A percentile compares a stretch with the other conserved stretches of the same genome.
phyloP scores from a whole-genome alignment of 2,329 filamentous ascomycete genomes.

The Aspergillus sp. region DNA sequence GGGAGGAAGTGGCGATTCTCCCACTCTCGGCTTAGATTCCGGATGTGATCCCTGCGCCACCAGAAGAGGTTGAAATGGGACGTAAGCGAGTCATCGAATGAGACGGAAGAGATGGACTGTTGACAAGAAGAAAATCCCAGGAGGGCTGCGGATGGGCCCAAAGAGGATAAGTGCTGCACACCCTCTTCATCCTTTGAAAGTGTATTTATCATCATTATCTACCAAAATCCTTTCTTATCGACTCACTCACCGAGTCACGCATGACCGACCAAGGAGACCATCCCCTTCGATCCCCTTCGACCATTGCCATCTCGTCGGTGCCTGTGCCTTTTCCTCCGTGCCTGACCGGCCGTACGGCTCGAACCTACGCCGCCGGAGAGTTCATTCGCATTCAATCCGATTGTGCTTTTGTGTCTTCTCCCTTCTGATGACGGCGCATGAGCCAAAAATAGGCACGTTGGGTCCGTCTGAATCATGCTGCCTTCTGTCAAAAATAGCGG shows the following conservation, averaged over 20 bases:
- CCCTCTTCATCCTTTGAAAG: neutral
- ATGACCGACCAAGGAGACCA: too few relatives aligned
- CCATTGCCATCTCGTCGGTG: constrained; percentile 1
- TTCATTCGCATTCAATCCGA: neutral
- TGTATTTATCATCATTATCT: too few relatives aligned
- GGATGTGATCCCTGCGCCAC: neutral
- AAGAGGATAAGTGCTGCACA: neutral
- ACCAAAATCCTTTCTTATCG: too few relatives aligned
- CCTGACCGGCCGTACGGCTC: constrained; percentile 6
- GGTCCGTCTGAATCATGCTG: neutral
- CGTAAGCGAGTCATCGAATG: neutral
- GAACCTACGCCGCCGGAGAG: neutral
- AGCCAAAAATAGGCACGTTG: too few relatives aligned
- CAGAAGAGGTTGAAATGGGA: neutral
- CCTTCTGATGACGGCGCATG: too few relatives aligned
- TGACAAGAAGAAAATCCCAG: neutral
- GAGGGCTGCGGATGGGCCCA: too few relatives aligned
- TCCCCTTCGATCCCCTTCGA: neutral
- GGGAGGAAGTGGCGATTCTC: neutral
- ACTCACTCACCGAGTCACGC: too few relatives aligned
- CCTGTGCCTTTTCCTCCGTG: constrained; percentile 3
- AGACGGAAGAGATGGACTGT: neutral
- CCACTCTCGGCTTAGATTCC: neutral
- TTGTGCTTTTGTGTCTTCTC: neutral
- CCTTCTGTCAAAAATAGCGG: neutral